phyloP scores from a whole-genome alignment of 2,329 filamentous ascomycete genomes.

The Ascochyta pisi region DNA sequence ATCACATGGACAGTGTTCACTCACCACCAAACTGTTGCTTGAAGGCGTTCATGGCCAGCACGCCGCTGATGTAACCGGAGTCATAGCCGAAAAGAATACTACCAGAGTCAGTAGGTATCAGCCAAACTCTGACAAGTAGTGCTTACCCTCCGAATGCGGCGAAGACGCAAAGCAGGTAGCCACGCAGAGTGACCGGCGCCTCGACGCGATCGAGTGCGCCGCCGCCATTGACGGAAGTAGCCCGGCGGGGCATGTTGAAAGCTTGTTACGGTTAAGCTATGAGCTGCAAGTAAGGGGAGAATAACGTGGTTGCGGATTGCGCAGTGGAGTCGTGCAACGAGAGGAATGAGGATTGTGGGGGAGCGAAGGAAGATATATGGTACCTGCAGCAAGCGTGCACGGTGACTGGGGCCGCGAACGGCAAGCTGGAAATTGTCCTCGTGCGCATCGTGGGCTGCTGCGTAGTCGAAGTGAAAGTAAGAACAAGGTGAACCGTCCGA shows the following conservation, averaged over 20 bases:
- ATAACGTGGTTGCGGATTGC: conserved; percentile 3
- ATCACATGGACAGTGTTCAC: conserved; percentile 5
- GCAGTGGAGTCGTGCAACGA: conserved; percentile 5
- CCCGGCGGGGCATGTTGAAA: conserved; percentile 35
- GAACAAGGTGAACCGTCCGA: conserved; percentile 10
- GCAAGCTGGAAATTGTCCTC: neutral
- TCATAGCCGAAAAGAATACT: conserved; percentile 77
- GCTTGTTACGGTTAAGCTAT: conserved; percentile 16
- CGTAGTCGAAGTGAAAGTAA: neutral
- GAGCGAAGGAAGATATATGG: conserved; percentile 1
- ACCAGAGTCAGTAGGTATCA: neutral
- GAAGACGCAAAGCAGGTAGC: conserved; percentile 55
- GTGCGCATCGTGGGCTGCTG: conserved; percentile 4
- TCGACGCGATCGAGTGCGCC: conserved; percentile 61
- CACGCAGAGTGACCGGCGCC: conserved; percentile 57
- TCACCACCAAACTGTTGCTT: conserved; percentile 52
- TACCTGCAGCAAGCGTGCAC: conserved; percentile 3
- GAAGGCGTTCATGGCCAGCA: conserved; percentile 56
- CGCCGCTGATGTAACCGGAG: conserved; percentile 76
- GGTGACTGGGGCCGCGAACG: conserved; percentile 1
- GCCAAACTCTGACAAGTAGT: neutral
- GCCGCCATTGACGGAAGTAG: conserved; percentile 27
- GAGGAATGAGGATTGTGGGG: conserved; percentile 5
- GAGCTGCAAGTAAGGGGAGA: conserved; percentile 12
- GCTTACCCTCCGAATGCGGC: conserved; percentile 58